These are phyloP conservation scores for Penicillium taxi DNA, from an alignment of 495 filamentous ascomycete genomes.

Conservation along the genomic window DNA sequence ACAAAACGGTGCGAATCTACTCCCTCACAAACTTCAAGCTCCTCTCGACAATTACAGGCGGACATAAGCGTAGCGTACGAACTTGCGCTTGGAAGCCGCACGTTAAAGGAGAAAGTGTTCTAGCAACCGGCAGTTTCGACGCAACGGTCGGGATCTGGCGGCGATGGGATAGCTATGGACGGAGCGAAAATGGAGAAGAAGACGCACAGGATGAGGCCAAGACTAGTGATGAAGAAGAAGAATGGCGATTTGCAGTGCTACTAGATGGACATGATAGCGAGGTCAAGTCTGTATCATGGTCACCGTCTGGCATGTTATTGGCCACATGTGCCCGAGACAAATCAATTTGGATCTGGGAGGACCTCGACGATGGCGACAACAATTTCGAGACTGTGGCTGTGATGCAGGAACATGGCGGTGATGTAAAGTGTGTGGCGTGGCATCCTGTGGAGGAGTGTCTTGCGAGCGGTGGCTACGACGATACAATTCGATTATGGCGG, in stretches of 20 bases:
- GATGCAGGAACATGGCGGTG: slow-evolving; percentile 84
- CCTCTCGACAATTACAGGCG: slow-evolving; percentile 71
- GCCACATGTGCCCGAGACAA: slow-evolving; percentile 91
- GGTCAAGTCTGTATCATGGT: slow-evolving; percentile 80
- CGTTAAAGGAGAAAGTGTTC: slow-evolving; percentile 53
- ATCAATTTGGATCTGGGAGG: slow-evolving; percentile 98
- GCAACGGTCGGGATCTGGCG: slow-evolving; percentile 84
- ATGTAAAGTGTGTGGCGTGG: slow-evolving; percentile 92
- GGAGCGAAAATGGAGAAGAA: slow-evolving; percentile 17
- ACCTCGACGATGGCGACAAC: slow-evolving; percentile 72
- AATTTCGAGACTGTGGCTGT: slow-evolving; percentile 96
- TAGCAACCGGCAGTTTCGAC: slow-evolving; percentile 91
- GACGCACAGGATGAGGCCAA: slow-evolving; percentile 1
- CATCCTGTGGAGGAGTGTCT: slow-evolving; percentile 74
- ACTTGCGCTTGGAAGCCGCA: slow-evolving; percentile 78
- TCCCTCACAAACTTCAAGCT: slow-evolving; percentile 71
- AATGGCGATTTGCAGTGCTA: slow-evolving; percentile 81
- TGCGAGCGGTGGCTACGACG: slow-evolving; percentile 83
- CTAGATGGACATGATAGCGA: slow-evolving; percentile 92
- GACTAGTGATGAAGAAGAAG: slow-evolving; percentile 56
- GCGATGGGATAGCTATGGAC: slow-evolving; percentile 47
- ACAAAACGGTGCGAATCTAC: slow-evolving; percentile 81
- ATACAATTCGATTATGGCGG: slow-evolving; percentile 79
- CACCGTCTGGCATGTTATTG: slow-evolving; percentile 67
- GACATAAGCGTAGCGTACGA: slow-evolving; percentile 81